Conservation (phyloP, 768 basidiomycete species). For the Podaxis carcinomalis region DNA sequence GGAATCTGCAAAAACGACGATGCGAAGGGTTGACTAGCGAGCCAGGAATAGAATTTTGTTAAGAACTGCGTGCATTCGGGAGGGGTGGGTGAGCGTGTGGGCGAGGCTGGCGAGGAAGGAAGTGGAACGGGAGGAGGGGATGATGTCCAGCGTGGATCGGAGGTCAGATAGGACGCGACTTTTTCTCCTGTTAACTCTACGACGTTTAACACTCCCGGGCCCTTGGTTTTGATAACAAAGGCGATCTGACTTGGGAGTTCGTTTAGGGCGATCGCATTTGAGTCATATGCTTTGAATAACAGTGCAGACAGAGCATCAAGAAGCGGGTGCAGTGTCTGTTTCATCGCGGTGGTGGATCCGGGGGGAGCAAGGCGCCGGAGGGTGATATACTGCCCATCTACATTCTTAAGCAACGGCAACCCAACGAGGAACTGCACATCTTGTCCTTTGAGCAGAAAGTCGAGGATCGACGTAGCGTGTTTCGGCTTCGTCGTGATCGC, state of each 20-base stretch:
- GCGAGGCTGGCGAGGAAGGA: not conserved
- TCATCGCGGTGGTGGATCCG: not conserved
- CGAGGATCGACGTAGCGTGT: constrained; percentile 15
- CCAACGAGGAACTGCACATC: constrained; percentile 30
- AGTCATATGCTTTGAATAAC: constrained; percentile 2
- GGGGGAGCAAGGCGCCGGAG: constrained; percentile 12
- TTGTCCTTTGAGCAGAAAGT: constrained; percentile 30
- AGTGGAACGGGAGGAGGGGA: not conserved
- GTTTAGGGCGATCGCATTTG: constrained; percentile 25
- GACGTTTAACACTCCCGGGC: constrained; percentile 29
- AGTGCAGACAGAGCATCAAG: constrained; percentile 16
- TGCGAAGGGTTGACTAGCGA: not conserved
- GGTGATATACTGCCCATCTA: constrained; percentile 20
- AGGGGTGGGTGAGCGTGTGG: not conserved
- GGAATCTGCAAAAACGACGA: not conserved
- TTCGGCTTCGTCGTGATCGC: not conserved
- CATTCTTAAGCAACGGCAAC: constrained; percentile 34
- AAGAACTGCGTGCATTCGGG: not conserved
- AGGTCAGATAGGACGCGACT: constrained; percentile 26
- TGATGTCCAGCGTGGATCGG: not conserved
- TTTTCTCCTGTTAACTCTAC: constrained; percentile 20
- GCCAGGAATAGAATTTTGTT: constrained; percentile 2
- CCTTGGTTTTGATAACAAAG: constrained; percentile 18
- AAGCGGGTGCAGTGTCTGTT: constrained; percentile 19
- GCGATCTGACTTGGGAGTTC: constrained; percentile 21